Conservation (phyloP, 2,329 filamentous ascomycete species). For the Sporothrix variecibatus region DNA sequence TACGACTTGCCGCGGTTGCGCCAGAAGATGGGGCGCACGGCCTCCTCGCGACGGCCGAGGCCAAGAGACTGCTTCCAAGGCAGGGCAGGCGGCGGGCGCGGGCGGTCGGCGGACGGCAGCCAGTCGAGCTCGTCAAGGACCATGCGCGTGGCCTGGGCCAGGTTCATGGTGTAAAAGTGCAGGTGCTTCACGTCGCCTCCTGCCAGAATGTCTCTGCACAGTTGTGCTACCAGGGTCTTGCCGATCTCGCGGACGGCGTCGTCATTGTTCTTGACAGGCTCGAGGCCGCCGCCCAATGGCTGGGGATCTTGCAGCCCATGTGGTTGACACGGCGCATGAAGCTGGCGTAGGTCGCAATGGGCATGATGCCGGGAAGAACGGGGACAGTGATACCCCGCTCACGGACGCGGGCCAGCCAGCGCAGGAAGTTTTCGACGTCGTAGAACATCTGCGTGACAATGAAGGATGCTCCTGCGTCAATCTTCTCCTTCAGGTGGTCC, state of each 20-base stretch:
- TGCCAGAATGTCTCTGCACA: constrained; percentile 84
- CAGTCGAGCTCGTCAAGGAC: constrained; percentile 87
- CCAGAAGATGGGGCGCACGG: constrained; percentile 98
- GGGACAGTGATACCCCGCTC: constrained; percentile 71
- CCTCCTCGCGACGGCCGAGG: constrained; percentile 84
- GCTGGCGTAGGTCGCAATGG: constrained; percentile 91
- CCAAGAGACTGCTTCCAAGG: constrained; percentile 96
- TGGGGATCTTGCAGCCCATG: constrained; percentile 82
- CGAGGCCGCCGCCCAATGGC: constrained; percentile 79
- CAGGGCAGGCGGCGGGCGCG: constrained; percentile 76
- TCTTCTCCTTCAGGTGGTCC: constrained; percentile 93
- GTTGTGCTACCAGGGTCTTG: constrained; percentile 79
- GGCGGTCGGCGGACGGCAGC: constrained; percentile 74
- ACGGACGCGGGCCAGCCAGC: constrained; percentile 85
- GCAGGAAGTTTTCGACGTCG: constrained; percentile 90
- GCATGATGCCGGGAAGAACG: constrained; percentile 88
- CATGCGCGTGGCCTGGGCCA: constrained; percentile 91
- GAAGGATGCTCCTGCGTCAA: constrained; percentile 90
- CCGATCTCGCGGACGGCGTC: constrained; percentile 87
- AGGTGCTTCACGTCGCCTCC: constrained; percentile 77
- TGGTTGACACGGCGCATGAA: constrained; percentile 89
- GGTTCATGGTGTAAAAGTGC: constrained; percentile 99
- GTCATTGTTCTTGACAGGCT: constrained; percentile 96
- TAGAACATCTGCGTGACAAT: constrained; percentile 99
- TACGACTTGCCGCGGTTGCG: constrained; percentile 96